A percentile compares a stretch with the other conserved stretches of the same genome.
Conservation (phyloP, 108 stramenopile genomes). For the Cyclostephanos invisitatus region DNA sequence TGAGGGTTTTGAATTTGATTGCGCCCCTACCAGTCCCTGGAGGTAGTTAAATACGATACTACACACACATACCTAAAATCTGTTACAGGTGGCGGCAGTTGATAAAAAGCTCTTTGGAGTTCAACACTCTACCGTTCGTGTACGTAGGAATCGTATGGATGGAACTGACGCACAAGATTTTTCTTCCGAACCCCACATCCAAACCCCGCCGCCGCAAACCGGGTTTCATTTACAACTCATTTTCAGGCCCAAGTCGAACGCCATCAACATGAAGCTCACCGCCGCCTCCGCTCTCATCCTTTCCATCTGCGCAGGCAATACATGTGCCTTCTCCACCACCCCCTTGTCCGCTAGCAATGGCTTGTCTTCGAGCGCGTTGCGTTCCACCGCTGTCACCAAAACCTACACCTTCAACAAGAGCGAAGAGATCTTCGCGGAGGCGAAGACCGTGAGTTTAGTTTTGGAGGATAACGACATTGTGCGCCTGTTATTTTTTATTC, state of each 20-base stretch:
- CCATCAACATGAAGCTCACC: conserved; percentile 66
- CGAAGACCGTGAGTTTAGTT: conserved; percentile 67
- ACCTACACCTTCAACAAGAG: conserved; percentile 82
- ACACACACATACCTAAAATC: not conserved
- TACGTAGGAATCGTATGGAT: not conserved
- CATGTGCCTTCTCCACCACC: conserved; percentile 66
- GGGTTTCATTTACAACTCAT: not conserved
- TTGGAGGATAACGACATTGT: not conserved
- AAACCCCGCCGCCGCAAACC: not conserved
- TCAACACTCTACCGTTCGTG: not conserved
- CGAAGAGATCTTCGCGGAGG: conserved; percentile 88
- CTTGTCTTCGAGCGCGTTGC: conserved; percentile 24
- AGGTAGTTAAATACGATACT: too few relatives aligned
- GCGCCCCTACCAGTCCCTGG: too few relatives aligned
- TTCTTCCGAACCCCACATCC: not conserved
- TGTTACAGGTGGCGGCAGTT: not conserved
- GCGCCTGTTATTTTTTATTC: not conserved
- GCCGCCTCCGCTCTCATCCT: conserved; percentile 62
- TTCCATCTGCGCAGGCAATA: conserved; percentile 43
- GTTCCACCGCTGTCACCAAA: conserved; percentile 46
- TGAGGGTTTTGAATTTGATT: too few relatives aligned
- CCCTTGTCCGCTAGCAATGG: conserved; percentile 10
- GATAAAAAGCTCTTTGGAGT: not conserved
- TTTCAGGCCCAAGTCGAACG: too few relatives aligned
- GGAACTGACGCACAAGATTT: not conserved